Evolutionary conservation across 768 basidiomycete genomes (phyloP).

Genomic region (Tulasnella sp.): DNA sequence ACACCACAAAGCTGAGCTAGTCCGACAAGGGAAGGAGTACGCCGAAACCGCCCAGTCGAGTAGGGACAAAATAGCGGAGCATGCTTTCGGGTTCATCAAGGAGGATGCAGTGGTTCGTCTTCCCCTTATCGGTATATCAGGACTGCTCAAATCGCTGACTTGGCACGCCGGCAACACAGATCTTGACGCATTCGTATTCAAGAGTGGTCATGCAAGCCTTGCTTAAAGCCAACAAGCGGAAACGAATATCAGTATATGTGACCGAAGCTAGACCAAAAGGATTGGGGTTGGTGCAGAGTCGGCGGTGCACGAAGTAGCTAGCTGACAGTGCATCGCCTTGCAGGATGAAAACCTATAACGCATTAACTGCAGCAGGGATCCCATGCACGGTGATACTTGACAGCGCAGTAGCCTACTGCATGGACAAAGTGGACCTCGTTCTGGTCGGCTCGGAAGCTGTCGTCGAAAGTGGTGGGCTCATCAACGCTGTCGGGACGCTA

Average conservation of each 20-base stretch:
- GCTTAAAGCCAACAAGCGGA: conserved; percentile 79
- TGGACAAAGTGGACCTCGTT: conserved; percentile 93
- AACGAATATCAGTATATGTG: conserved; percentile 95
- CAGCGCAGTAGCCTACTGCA: conserved; percentile 93
- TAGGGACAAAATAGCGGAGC: conserved; percentile 68
- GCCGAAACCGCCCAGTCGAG: conserved; percentile 37
- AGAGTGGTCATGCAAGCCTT: conserved; percentile 93
- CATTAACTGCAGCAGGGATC: conserved; percentile 82
- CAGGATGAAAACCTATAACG: conserved; percentile 88
- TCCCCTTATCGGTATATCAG: conserved; percentile 22
- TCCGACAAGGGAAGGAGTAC: conserved; percentile 75
- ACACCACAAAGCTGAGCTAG: conserved; percentile 76
- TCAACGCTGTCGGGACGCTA: conserved; percentile 92
- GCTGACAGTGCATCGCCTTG: conserved; percentile 11
- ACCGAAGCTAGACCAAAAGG: conserved; percentile 92
- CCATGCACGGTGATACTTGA: conserved; percentile 94
- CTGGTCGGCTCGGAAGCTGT: conserved; percentile 98
- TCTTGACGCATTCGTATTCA: conserved; percentile 95
- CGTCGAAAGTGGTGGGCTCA: conserved; percentile 89
- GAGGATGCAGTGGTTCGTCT: conserved; percentile 80
- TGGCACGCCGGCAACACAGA: conserved; percentile 48
- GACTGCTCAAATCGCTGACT: background rate
- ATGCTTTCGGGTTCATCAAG: conserved; percentile 88
- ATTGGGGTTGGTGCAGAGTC: conserved; percentile 61
- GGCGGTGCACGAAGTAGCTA: background rate